phyloP scores from a whole-genome alignment of 192 early-diverging fungal genomes.

The Coemansia sp. region DNA sequence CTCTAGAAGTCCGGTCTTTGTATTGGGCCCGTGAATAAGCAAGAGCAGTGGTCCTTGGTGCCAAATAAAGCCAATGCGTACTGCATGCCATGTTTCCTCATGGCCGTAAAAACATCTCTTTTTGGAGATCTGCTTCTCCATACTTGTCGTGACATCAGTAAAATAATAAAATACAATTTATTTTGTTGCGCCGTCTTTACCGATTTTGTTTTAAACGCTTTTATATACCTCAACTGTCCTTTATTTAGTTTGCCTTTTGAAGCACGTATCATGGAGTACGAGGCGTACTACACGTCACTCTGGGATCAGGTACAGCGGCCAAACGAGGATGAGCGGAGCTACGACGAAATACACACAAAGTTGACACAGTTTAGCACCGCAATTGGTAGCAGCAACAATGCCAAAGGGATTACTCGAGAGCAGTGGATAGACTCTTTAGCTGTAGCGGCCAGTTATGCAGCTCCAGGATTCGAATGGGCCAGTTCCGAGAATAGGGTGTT shows the following conservation, averaged over 20 bases:
- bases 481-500: background rate
- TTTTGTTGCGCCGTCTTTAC: background rate
- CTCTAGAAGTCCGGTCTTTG: no score
- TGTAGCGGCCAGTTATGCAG: constrained; percentile 30
- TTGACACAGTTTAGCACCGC: background rate
- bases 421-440: constrained; percentile 27
- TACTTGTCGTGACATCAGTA: background rate
- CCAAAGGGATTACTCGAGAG: background rate
- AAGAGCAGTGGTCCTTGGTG: no score
- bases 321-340: background rate
- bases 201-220: background rate
- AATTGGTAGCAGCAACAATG: background rate
- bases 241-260: background rate
- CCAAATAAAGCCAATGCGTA: no score
- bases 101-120: no score
- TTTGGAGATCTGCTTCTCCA: background rate
- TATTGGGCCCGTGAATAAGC: no score
- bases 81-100: no score
- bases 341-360: background rate
- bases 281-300: constrained; percentile 24
- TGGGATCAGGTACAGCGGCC: constrained; percentile 23
- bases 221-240: background rate
- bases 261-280: constrained; percentile 19
- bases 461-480: constrained; percentile 24
- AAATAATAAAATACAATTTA: background rate